Evolutionary conservation across 2,329 filamentous ascomycete genomes (phyloP).

Genomic region (Alternaria sp.): DNA sequence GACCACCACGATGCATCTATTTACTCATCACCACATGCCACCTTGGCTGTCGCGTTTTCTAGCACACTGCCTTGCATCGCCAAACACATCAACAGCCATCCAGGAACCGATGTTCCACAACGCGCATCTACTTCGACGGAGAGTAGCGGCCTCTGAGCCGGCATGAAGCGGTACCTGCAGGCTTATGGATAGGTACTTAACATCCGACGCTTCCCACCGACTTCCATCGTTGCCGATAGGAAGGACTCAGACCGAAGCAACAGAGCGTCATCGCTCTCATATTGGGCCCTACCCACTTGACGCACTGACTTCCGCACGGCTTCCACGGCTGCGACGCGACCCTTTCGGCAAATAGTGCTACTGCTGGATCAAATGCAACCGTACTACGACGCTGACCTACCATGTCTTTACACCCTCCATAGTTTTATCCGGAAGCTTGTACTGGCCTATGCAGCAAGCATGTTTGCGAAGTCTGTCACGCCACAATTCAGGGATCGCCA

Average conservation of each 20-base stretch:
- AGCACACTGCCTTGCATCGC: background rate
- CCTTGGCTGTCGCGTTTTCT: background rate
- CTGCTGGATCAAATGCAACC: constrained; percentile 1
- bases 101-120: too few species aligned
- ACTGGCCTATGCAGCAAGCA: background rate
- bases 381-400: constrained; percentile 11
- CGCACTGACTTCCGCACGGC: background rate
- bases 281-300: background rate
- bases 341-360: constrained; percentile 5
- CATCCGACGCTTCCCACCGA: background rate
- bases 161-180: constrained; percentile 18
- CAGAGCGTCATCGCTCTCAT: background rate
- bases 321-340: constrained; percentile 2
- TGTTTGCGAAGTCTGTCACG: background rate
- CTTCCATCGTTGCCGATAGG: background rate
- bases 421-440: background rate
- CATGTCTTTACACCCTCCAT: background rate
- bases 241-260: background rate
- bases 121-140: background rate
- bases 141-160: background rate
- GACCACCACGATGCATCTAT: background rate
- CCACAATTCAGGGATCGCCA: background rate
- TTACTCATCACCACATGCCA: constrained; percentile 1
- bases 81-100: background rate
- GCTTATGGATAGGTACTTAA: background rate